These are phyloP conservation scores for Saprolegnia parasitica DNA, from an alignment of 352 stramenopile species.

Conservation along the genomic window DNA sequence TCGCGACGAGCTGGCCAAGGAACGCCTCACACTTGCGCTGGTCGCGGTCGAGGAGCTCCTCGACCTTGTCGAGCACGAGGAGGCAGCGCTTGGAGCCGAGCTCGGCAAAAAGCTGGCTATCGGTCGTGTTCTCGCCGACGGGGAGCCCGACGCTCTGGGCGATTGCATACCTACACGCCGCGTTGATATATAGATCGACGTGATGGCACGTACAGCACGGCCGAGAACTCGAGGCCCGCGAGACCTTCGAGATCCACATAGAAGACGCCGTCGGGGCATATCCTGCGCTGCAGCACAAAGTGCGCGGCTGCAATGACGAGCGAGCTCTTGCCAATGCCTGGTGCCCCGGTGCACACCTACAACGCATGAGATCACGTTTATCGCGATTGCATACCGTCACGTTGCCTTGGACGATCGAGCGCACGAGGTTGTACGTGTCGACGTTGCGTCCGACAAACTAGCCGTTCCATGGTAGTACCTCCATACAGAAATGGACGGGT, in stretches of 20 bases:
- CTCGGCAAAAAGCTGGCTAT: constrained; percentile 76
- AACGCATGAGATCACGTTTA: not conserved
- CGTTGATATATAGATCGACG: too few species aligned
- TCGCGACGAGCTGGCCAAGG: constrained; percentile 61
- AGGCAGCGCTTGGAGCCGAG: constrained; percentile 57
- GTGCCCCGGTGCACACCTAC: constrained; percentile 52
- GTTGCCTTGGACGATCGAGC: constrained; percentile 62
- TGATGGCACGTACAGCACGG: constrained; percentile 43
- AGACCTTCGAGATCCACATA: constrained; percentile 81
- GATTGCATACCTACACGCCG: constrained; percentile 68
- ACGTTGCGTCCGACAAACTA: constrained; percentile 77
- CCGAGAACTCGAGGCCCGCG: constrained; percentile 46
- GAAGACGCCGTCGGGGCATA: constrained; percentile 75
- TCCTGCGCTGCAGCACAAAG: constrained; percentile 68
- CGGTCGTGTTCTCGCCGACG: constrained; percentile 37
- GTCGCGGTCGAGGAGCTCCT: constrained; percentile 73
- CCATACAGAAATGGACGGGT: too few species aligned
- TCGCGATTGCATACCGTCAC: constrained; percentile 39
- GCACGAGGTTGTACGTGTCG: constrained; percentile 75
- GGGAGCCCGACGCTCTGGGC: constrained; percentile 72
- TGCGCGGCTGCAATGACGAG: constrained; percentile 76
- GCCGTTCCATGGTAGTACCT: too few species aligned
- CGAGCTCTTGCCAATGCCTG: constrained; percentile 77
- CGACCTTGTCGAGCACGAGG: constrained; percentile 74
- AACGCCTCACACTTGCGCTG: constrained; percentile 65